Base-by-base conservation (phyloP, 192 early-diverging fungal genomes). In the Allomyces arbusculus region DNA sequence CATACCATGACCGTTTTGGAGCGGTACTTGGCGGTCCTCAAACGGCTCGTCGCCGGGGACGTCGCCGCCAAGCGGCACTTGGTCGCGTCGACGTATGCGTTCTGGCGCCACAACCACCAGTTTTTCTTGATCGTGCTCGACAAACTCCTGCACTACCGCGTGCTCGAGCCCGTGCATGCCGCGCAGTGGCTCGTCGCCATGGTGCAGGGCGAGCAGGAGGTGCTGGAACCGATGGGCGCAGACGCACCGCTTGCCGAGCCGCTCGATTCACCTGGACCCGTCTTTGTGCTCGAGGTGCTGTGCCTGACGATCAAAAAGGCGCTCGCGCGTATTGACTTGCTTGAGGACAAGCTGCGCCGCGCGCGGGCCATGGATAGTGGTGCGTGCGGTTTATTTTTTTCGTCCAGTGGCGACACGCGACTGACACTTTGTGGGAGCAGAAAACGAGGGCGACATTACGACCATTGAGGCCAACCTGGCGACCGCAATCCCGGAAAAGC, bases 81-180 rank as follows among this genome's bases (percentile, higher is more conserved):
- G 4, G 87, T 92, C 11, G 74, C 80, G 68, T 87, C 85, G 44
- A 81, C 89, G 6, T 82, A 85, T 33, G 78, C 81, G 28, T 97
- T 97, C 75, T 99, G 95, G 95, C 75, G 75, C 61, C 75, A 82
- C 33, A 91, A 95, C 70, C 82, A 89, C 24, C 93, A 86, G 79
- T 92, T 95, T 72, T 73, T 92, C 73, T 89, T 89, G 16, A 95
- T 99, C 67, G 78, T 92, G 24, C 75, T 97, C 67, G 93, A 92
- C 74, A 97, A 97, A 73, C 78, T 99, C 67, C 76, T 95, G 66
- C 93, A 94, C 74, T 99, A 99, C 76, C 85, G 92, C 33, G 85
- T 99, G 4, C 79, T 96, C 45, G 91, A 93, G 65, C 87, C 92
- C 19, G 76, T 75, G 61, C 81, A 85, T 14, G 88, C 96, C 33